phyloP scores from a whole-genome alignment of 805 yeast species.

The Hanseniaspora clermontiae region DNA sequence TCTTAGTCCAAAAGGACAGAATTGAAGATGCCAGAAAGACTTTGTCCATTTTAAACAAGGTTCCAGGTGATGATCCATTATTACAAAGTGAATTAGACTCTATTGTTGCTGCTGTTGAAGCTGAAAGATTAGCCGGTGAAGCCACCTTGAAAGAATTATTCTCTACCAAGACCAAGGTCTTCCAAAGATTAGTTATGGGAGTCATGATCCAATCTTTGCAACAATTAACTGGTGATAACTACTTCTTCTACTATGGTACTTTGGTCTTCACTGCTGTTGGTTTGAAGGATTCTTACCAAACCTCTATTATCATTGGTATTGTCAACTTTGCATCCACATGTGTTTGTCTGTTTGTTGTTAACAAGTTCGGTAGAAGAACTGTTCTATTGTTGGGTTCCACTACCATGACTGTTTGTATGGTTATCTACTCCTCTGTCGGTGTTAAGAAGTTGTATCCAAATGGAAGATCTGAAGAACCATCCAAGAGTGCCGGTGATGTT shows the following conservation, averaged over 20 bases:
- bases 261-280: slow-evolving; percentile 20
- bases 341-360: slow-evolving; percentile 37
- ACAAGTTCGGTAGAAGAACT: slow-evolving; percentile 39
- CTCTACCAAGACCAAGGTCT: slow-evolving; percentile 55
- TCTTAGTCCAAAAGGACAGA: slow-evolving; percentile 36
- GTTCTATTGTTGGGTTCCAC: slow-evolving; percentile 35
- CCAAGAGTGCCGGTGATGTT: slow-evolving; percentile 27
- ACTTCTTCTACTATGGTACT: slow-evolving; percentile 53
- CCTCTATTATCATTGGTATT: slow-evolving; percentile 44
- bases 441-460: slow-evolving; percentile 31
- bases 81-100: slow-evolving; percentile 39
- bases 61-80: slow-evolving; percentile 34
- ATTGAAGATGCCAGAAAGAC: slow-evolving; percentile 43
- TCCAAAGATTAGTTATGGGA: slow-evolving; percentile 36
- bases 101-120: slow-evolving; percentile 45
- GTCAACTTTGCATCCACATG: slow-evolving; percentile 47
- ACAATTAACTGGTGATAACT: slow-evolving; percentile 53
- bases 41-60: slow-evolving; percentile 42
- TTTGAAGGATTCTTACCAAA: slow-evolving; percentile 41
- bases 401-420: slow-evolving; percentile 35
- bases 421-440: slow-evolving; percentile 45
- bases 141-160: slow-evolving; percentile 36
- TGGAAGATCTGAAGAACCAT: slow-evolving; percentile 25
- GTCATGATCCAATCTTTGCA: slow-evolving; percentile 45
- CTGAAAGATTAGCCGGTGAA: slow-evolving; percentile 46